Evolutionary conservation across 768 basidiomycete genomes (phyloP).

Genomic region (Boletus rubroflammeus): DNA sequence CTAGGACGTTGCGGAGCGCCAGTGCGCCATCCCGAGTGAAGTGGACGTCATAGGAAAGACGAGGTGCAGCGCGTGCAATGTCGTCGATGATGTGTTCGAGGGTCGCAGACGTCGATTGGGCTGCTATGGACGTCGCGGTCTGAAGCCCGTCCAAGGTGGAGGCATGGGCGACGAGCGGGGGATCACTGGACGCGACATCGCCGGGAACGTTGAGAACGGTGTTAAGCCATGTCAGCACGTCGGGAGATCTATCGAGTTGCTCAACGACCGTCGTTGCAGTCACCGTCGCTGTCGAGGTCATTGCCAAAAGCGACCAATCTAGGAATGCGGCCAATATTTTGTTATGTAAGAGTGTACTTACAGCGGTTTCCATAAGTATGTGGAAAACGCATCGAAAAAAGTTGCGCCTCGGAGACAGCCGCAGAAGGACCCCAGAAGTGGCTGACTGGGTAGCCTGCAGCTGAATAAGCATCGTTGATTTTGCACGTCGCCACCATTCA

Average conservation of each 20-base stretch:
- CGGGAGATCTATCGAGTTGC: slow-evolving; percentile 57
- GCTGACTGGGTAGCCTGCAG: too few relatives aligned
- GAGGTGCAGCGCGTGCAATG: slow-evolving; percentile 85
- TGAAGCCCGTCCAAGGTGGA: slow-evolving; percentile 71
- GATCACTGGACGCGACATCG: slow-evolving; percentile 37
- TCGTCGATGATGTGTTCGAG: slow-evolving; percentile 91
- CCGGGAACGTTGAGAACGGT: slow-evolving; percentile 44
- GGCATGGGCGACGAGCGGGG: slow-evolving; percentile 49
- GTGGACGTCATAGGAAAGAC: slow-evolving; percentile 92
- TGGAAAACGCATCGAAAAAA: too few relatives aligned
- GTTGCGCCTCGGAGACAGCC: too few relatives aligned
- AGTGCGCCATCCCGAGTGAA: slow-evolving; percentile 93
- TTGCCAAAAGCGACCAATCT: not conserved
- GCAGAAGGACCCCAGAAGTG: too few relatives aligned
- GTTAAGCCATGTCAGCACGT: slow-evolving; percentile 72
- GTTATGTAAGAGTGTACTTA: too few relatives aligned
- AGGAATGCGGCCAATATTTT: not conserved
- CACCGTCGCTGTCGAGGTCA: slow-evolving; percentile 22
- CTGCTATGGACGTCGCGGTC: slow-evolving; percentile 78
- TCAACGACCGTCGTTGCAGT: slow-evolving; percentile 43
- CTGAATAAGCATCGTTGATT: too few relatives aligned
- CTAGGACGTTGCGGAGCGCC: slow-evolving; percentile 65
- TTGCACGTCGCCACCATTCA: too few relatives aligned
- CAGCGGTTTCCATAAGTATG: too few relatives aligned
- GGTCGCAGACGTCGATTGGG: slow-evolving; percentile 81